Percentiles rank a stretch among this genome's conserved stretches.
phyloP scores from a whole-genome alignment of 805 yeast species.

The Nematodospora valgi region DNA sequence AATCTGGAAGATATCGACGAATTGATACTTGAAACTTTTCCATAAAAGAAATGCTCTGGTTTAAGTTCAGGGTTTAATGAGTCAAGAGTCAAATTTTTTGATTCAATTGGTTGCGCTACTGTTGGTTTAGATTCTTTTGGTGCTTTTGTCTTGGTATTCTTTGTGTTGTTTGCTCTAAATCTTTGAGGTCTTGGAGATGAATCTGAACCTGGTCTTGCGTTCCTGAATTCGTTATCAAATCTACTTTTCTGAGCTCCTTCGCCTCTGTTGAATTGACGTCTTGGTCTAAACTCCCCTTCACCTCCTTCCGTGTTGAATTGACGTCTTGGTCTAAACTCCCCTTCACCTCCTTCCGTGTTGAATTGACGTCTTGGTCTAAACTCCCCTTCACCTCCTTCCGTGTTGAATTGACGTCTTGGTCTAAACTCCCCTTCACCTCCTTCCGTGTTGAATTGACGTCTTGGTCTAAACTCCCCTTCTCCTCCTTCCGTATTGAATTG shows the following conservation, averaged over 20 bases:
- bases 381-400: background rate
- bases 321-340: background rate
- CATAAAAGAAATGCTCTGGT: conserved; percentile 32
- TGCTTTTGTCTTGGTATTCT: background rate
- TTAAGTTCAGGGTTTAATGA: conserved; percentile 8
- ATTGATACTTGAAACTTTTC: conserved; percentile 30
- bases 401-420: background rate
- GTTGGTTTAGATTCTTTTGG: conserved; percentile 5
- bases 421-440: background rate
- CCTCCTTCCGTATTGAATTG: background rate
- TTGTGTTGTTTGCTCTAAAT: background rate
- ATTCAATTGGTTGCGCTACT: conserved; percentile 7
- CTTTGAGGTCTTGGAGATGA: background rate
- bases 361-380: background rate
- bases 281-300: background rate
- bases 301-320: background rate
- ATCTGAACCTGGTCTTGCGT: background rate
- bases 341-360: background rate
- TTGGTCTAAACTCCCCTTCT: background rate
- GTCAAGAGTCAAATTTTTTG: conserved; percentile 5
- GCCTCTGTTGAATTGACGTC: background rate
- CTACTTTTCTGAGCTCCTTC: background rate
- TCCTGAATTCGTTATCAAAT: background rate
- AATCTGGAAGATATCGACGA: conserved; percentile 29
- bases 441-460: too few relatives aligned